Evolutionary conservation across 306 rosid genomes (phyloP), one percentile per base, ranked within the genome.

Genomic region (Malus asiatica): DNA sequence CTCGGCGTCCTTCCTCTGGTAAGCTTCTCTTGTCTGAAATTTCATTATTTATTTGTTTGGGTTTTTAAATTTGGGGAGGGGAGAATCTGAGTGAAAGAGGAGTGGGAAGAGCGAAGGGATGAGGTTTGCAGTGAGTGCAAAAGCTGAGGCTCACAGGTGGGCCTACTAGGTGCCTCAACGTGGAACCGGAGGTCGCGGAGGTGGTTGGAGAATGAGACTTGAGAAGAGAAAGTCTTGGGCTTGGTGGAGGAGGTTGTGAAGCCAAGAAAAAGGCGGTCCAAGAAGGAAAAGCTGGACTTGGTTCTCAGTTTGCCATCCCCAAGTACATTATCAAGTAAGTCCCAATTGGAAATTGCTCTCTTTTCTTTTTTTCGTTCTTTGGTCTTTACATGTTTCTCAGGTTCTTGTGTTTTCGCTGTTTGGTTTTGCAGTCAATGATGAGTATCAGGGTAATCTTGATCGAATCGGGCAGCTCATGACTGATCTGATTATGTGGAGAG

Each of bases 401-500:
- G 27, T 23, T 29, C 15, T 18, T 18, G 3, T 48, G 66, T 20
- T 71, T 61, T 32, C 23, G 9, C 0, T 12, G 16, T 45, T 45
- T 18, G 61, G 81, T 71, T 65, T 65, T 20, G 61, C 66, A 67
- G 74, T 45, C 51, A 87, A 83, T 29, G 88, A 84, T 58, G 97
- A 88, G 29, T 84, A 80, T 72, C 81, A 77, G 16, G 68, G 76
- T 66, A 77, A 87, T 83, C 74, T 90, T 11, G 89, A 92, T 42
- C 86, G 83, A 79, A 63, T 89, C 63, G 87, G 91, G 59, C 79
- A 85, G 83, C 51, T 89, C 12, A 64, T 90, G 59, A 83, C 53
- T 72, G 97, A 92, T 83, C 77, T 95, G 85, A 75, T 90, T 22
- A 89, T 89, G 96, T 92, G 99, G 99, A 89, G 83, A 79, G 96